Conservation (phyloP, 805 yeast genomes). For the Ogataea parapolymorpha region DNA sequence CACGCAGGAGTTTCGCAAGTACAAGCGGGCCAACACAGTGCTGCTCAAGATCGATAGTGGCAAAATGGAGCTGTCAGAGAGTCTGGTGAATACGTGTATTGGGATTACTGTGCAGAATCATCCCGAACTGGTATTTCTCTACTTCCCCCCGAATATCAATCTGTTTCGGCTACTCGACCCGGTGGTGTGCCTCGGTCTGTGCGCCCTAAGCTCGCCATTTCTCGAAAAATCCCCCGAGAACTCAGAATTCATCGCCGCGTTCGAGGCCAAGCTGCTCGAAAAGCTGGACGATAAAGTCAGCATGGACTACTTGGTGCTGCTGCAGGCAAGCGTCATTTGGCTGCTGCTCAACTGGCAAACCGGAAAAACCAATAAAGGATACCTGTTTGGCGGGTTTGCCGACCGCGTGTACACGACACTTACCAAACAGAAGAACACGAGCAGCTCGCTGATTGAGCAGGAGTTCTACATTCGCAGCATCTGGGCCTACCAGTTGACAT, state of each 20-base stretch:
- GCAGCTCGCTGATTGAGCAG: conserved; percentile 4
- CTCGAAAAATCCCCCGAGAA: background rate
- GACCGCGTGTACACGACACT: conserved; percentile 11
- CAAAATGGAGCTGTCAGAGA: conserved; percentile 3
- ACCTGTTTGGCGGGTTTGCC: conserved; percentile 17
- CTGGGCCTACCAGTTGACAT: conserved; percentile 18
- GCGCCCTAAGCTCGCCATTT: conserved; percentile 14
- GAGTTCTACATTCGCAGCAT: conserved; percentile 15
- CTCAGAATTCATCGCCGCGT: background rate
- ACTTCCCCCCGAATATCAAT: conserved; percentile 7
- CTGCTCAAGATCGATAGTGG: background rate
- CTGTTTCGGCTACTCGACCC: conserved; percentile 10
- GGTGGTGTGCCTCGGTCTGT: conserved; percentile 12
- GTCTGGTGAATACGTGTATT: conserved; percentile 1
- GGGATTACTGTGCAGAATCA: conserved; percentile 7
- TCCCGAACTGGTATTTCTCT: conserved; percentile 16
- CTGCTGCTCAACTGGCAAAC: conserved; percentile 16
- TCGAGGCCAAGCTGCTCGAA: conserved; percentile 8
- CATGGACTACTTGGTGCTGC: conserved; percentile 11
- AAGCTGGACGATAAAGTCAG: conserved; percentile 5
- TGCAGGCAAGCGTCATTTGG: conserved; percentile 14
- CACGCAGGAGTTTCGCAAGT: conserved; percentile 16
- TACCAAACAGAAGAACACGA: conserved; percentile 5
- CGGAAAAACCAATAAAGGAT: conserved; percentile 17
- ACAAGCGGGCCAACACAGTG: background rate